Conservation (phyloP, 768 basidiomycete genomes). For the Boletus tylopilopsis region DNA sequence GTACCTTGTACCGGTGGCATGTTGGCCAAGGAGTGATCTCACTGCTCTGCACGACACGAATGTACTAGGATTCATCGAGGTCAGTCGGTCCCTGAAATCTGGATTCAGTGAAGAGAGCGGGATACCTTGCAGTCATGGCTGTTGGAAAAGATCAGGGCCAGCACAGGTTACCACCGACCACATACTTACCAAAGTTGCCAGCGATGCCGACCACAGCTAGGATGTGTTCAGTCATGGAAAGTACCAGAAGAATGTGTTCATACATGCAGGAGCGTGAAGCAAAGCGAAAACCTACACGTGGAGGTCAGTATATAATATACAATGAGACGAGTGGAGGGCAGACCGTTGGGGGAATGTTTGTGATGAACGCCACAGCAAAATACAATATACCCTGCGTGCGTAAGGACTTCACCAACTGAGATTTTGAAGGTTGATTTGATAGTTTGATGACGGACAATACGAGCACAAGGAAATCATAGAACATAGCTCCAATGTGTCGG, state of each 20-base stretch:
- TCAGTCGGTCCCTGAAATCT: not conserved
- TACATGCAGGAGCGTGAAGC: constrained; percentile 4
- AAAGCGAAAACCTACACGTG: constrained; percentile 9
- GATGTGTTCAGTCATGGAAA: not conserved
- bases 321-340: not conserved
- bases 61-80: not conserved
- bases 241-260: not conserved
- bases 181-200: constrained; percentile 1
- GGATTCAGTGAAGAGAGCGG: not conserved
- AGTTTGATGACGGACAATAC: constrained; percentile 14
- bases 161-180: not conserved
- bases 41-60: not conserved
- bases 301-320: not conserved
- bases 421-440: constrained; percentile 7
- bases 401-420: constrained; percentile 11
- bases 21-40: not conserved
- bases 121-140: constrained; percentile 5
- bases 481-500: constrained; percentile 6
- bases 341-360: constrained; percentile 4
- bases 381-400: constrained; percentile 17
- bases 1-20: not conserved
- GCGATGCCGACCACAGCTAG: constrained; percentile 6
- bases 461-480: constrained; percentile 20
- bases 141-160: no score
- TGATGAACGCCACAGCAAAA: not conserved